Conservation (phyloP, 305 asterid species). For the Fraxinus ornus region DNA sequence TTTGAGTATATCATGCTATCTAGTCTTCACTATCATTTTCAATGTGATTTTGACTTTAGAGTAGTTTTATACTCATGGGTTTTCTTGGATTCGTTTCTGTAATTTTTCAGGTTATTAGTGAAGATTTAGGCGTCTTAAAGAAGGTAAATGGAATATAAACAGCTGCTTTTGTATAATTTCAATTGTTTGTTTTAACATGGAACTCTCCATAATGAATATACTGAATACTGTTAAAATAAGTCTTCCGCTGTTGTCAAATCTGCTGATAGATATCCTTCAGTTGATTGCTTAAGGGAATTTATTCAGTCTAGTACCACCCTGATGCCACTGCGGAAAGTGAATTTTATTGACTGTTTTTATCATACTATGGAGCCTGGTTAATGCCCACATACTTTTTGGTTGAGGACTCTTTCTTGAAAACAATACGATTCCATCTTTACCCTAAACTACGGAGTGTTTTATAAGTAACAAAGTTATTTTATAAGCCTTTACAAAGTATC, state of each 20-base stretch:
- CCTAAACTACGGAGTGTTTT: neutral
- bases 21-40: neutral
- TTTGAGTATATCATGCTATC: neutral
- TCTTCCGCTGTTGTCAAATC: neutral
- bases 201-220: neutral
- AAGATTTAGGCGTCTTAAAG: conserved; percentile 87
- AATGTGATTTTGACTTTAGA: neutral
- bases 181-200: neutral
- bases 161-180: neutral
- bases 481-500: neutral
- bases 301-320: neutral
- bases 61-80: conserved; percentile 15
- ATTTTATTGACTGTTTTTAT: neutral
- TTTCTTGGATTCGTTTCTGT: neutral
- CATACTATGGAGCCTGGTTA: neutral
- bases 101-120: conserved; percentile 68
- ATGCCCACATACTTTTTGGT: neutral
- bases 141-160: conserved; percentile 48
- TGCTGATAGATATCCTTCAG: neutral
- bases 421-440: neutral
- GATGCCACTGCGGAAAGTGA: neutral
- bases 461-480: neutral
- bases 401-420: neutral
- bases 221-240: neutral
- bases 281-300: neutral